Conservation (phyloP, 2,329 filamentous ascomycete genomes). For the Penicillium brevicompactum region DNA sequence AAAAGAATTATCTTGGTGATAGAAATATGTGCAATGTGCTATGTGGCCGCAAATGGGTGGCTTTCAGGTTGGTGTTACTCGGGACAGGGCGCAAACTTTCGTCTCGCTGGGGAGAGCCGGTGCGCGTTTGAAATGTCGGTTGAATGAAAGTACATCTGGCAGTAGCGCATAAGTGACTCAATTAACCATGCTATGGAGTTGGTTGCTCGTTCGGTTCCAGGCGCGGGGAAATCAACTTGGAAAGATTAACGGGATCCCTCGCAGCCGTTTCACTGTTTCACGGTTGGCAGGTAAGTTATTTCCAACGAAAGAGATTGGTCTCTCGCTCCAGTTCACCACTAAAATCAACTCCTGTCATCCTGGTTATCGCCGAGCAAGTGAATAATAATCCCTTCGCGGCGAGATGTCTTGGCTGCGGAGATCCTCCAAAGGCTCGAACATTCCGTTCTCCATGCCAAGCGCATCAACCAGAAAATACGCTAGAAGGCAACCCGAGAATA, state of each 20-base stretch:
- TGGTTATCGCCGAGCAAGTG: not conserved
- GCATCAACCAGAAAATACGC: slow-evolving; percentile 4
- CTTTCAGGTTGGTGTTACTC: too few species aligned
- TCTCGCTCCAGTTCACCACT: not conserved
- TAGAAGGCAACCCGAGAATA: slow-evolving; percentile 8
- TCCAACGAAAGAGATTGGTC: too few species aligned
- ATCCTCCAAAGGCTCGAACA: slow-evolving; percentile 5
- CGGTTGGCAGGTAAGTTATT: too few species aligned
- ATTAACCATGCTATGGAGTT: not conserved
- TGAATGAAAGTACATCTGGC: too few species aligned
- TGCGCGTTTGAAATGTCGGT: too few species aligned
- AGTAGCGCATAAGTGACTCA: too few species aligned
- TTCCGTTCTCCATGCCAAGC: slow-evolving; percentile 8
- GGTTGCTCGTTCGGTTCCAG: not conserved
- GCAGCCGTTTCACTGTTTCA: too few species aligned
- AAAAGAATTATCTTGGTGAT: too few species aligned
- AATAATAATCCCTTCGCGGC: slow-evolving; percentile 3
- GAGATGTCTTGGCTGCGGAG: not conserved
- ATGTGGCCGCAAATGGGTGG: too few species aligned
- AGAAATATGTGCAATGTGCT: too few species aligned
- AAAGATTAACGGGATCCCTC: not conserved
- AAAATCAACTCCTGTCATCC: not conserved
- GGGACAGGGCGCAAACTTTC: too few species aligned
- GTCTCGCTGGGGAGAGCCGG: too few species aligned
- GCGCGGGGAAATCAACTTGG: not conserved